Percentiles rank a stretch among this genome's conserved stretches.
These are phyloP conservation scores for Podaxis rugospora DNA, from an alignment of 768 basidiomycete species.

Conservation along the genomic window DNA sequence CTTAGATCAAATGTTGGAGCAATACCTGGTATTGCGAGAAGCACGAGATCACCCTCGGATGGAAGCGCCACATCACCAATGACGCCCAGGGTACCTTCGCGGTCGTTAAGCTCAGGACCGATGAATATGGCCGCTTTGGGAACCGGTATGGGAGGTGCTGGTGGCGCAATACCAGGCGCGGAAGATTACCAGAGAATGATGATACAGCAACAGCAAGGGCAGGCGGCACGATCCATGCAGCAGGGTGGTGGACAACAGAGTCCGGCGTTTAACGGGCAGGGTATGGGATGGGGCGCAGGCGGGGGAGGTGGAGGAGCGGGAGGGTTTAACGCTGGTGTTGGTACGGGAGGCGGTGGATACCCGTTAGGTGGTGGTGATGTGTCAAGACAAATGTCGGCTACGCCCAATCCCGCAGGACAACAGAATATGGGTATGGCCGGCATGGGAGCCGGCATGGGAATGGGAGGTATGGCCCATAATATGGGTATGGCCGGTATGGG, in stretches of 20 bases:
- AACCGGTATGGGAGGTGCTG: background rate
- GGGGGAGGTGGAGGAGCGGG: background rate
- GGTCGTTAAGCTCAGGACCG: slow-evolving; percentile 30
- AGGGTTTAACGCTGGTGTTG: background rate
- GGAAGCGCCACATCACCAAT: slow-evolving; percentile 38
- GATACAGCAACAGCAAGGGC: slow-evolving; percentile 36
- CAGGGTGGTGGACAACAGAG: slow-evolving; percentile 23
- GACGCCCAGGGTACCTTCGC: slow-evolving; percentile 34
- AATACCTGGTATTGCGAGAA: slow-evolving; percentile 74
- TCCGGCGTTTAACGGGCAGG: slow-evolving; percentile 8
- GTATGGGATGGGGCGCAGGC: slow-evolving; percentile 3
- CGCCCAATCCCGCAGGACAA: background rate
- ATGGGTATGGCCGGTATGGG: slow-evolving; percentile 14
- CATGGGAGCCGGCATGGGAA: background rate
- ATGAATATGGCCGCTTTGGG: slow-evolving; percentile 28
- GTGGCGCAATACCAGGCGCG: slow-evolving; percentile 6
- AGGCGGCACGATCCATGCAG: slow-evolving; percentile 34
- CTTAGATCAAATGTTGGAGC: slow-evolving; percentile 50
- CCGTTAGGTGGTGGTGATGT: background rate
- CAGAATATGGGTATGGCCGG: slow-evolving; percentile 5
- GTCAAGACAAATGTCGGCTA: slow-evolving; percentile 5
- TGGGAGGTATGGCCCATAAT: slow-evolving; percentile 3
- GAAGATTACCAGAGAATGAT: slow-evolving; percentile 59
- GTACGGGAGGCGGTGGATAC: slow-evolving; percentile 3
- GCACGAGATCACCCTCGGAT: slow-evolving; percentile 73